Percentiles rank a stretch among this genome's conserved stretches.
Conservation (phyloP, 2,329 filamentous ascomycete genomes). For the Thielaviopsis musarum region DNA sequence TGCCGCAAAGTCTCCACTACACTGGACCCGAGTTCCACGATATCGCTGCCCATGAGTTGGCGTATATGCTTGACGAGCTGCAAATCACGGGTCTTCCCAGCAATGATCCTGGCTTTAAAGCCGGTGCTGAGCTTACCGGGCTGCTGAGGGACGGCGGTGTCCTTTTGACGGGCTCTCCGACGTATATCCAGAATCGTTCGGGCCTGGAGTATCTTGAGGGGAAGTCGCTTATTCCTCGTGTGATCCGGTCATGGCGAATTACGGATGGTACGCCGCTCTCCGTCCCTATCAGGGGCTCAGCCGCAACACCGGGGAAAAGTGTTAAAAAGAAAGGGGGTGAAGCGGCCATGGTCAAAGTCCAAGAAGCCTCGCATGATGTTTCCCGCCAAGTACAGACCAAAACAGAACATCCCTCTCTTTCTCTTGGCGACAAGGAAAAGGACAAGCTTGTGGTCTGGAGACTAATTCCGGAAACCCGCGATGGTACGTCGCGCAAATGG, state of each 20-base stretch:
- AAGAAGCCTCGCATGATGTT: not conserved
- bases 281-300: not conserved
- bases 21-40: conserved; percentile 33
- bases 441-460: conserved; percentile 30
- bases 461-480: conserved; percentile 27
- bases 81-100: conserved; percentile 34
- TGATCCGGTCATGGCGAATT: conserved; percentile 28
- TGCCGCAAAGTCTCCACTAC: conserved; percentile 27
- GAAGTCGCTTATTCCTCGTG: conserved; percentile 24
- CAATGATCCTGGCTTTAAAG: conserved; percentile 31
- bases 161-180: conserved; percentile 28
- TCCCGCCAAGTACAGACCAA: not conserved
- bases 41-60: conserved; percentile 35
- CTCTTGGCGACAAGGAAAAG: not conserved
- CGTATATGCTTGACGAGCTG: conserved; percentile 35
- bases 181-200: conserved; percentile 26
- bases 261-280: not conserved
- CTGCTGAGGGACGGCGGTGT: conserved; percentile 37
- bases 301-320: not conserved
- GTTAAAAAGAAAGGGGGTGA: not conserved
- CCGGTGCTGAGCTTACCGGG: conserved; percentile 30
- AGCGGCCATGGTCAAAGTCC: not conserved
- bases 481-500: conserved; percentile 28
- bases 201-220: conserved; percentile 25
- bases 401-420: not conserved